These are phyloP conservation scores for Tausonia pullulans DNA, from an alignment of 1,284 basidiomycete species.

Conservation along the genomic window DNA sequence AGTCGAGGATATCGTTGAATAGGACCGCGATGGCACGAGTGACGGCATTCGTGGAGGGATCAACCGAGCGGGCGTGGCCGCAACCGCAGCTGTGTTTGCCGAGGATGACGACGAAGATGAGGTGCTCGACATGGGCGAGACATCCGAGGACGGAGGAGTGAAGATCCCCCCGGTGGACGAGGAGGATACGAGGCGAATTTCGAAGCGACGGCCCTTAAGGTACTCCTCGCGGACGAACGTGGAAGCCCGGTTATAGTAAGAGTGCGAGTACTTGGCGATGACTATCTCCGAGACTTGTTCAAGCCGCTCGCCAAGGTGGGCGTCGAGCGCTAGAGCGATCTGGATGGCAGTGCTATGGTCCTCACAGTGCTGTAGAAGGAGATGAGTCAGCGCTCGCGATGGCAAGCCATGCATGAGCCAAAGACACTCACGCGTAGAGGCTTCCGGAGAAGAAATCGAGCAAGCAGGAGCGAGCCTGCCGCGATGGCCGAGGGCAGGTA, in stretches of 20 bases:
- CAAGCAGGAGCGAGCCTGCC: constrained; percentile 72
- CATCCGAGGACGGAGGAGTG: not conserved
- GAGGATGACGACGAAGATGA: not conserved
- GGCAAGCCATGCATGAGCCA: constrained; percentile 10
- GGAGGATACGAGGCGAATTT: constrained; percentile 21
- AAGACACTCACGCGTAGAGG: constrained; percentile 49
- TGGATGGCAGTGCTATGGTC: constrained; percentile 56
- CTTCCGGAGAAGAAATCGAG: constrained; percentile 74
- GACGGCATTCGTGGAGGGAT: too few species aligned
- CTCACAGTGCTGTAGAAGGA: constrained; percentile 37
- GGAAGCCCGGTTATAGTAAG: constrained; percentile 88
- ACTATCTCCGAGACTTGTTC: constrained; percentile 84
- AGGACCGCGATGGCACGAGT: too few species aligned
- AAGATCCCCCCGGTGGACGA: not conserved
- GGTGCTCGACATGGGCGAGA: not conserved
- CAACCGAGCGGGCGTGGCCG: too few species aligned
- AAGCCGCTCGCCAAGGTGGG: constrained; percentile 68
- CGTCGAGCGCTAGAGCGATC: constrained; percentile 69
- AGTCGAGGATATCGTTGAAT: not conserved
- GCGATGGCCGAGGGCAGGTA: constrained; percentile 78
- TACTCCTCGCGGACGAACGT: constrained; percentile 88
- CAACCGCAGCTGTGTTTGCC: not conserved
- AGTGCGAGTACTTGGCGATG: constrained; percentile 93
- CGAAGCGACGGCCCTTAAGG: constrained; percentile 39
- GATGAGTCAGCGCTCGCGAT: constrained; percentile 2